Evolutionary conservation across 306 rosid genomes (phyloP), one percentile per base, ranked within the genome.

Genomic region (Albizia julibrissin): DNA sequence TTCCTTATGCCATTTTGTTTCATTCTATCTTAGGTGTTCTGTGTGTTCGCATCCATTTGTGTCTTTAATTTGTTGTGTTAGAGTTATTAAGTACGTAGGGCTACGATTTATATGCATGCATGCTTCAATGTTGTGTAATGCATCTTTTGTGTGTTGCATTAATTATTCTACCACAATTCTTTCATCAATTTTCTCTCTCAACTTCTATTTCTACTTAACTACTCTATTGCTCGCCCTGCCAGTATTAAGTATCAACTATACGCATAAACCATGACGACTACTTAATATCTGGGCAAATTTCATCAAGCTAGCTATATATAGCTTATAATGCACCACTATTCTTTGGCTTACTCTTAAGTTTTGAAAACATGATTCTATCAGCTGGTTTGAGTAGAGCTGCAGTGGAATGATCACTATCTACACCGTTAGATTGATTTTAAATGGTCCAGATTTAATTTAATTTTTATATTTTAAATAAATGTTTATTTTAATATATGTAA

Each of bases 31-130:
- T 65, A 13, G 31, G 26, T 66, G 24, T 79, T 67, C 19, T 1
- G 39, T 75, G 6, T 46, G 22, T 69, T 75, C 5, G 62, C 13
- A 8, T 56, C 12, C 26, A 1, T 29, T 29, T 59, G 15, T 59
- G 6, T 16, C 5, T 50, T 3, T 71, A 6, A 50, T 50, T 8
- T 54, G 61, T 54, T 54, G 24, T 19, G 67, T 29, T 29, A 1
- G 31, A 2, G n/a, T n/a, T 29, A 29, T 29, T 29, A 29, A 29
- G 31, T 29, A 29, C 2, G 67, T 52, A 24, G 81, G 74, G 33
- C 52, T 37, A 3, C 5, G 31, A 68, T 19, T 31, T 80, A 31
- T 80, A 31, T 70, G 73, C 77, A 73, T 72, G 73, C 85, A n/a
- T 58, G 64, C 29, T 58, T 58, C 64, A n/a, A n/a, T 58, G 8